Conservation (phyloP, 2,329 filamentous ascomycete genomes). For the Paraphaeosphaeria sporulosa region DNA sequence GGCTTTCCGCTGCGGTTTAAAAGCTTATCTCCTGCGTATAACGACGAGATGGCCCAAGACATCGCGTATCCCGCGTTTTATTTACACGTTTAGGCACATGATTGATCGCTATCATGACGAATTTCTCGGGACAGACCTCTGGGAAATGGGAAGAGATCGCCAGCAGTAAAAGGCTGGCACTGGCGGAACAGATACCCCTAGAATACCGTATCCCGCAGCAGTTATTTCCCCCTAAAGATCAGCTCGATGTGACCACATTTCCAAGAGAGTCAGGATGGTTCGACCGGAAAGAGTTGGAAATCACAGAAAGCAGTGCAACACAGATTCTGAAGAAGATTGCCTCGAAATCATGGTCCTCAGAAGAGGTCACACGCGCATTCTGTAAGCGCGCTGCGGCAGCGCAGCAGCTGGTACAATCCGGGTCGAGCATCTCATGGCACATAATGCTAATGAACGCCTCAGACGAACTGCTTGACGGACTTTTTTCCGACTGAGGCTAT, state of each 20-base stretch:
- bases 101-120: conserved; percentile 9
- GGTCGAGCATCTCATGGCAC: not conserved
- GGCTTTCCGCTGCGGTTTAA: not conserved
- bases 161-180: conserved; percentile 52
- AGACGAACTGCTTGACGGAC: conserved; percentile 69
- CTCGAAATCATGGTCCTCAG: conserved; percentile 57
- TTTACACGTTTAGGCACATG: not conserved
- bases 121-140: conserved; percentile 22
- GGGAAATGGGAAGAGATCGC: conserved; percentile 55
- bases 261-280: conserved; percentile 67
- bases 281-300: conserved; percentile 59
- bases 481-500: conserved; percentile 64
- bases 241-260: conserved; percentile 65
- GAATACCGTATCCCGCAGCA: conserved; percentile 65
- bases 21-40: not conserved
- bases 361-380: conserved; percentile 61
- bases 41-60: not conserved
- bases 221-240: conserved; percentile 61
- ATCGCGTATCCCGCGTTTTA: not conserved
- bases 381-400: conserved; percentile 63
- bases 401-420: conserved; percentile 59
- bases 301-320: conserved; percentile 54
- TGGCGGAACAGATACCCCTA: conserved; percentile 61
- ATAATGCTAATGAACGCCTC: not conserved
- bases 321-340: conserved; percentile 52